These are phyloP conservation scores for Nicotiana paniculata DNA, from an alignment of 257 asterid genomes.

Conservation along the genomic window DNA sequence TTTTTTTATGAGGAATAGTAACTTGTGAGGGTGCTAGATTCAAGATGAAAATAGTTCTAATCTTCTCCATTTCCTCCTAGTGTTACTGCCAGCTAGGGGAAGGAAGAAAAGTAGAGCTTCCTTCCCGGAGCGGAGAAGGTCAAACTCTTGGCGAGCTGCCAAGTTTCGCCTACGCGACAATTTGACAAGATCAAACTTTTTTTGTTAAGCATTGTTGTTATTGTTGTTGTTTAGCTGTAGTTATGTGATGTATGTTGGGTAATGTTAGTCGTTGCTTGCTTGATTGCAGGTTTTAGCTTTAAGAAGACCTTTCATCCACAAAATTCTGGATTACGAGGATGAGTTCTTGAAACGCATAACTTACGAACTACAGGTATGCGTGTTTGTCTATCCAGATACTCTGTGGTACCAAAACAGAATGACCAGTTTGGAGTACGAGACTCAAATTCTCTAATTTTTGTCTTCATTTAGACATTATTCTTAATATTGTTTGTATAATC, in stretches of 20 bases:
- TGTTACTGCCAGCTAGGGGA: too few relatives aligned
- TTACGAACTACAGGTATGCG: conserved; percentile 69
- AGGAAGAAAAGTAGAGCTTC: too few relatives aligned
- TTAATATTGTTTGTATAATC: neutral
- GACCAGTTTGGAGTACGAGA: neutral
- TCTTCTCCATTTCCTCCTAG: too few relatives aligned
- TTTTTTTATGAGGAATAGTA: too few relatives aligned
- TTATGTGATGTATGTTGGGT: neutral
- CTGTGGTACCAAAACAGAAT: neutral
- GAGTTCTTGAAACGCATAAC: conserved; percentile 94
- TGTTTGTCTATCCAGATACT: neutral
- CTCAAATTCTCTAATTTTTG: neutral
- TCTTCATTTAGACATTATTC: neutral
- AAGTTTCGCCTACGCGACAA: too few relatives aligned
- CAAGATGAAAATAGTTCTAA: too few relatives aligned
- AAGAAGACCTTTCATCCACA: conserved; percentile 88
- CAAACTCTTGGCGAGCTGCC: too few relatives aligned
- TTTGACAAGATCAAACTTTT: too few relatives aligned
- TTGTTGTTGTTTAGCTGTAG: neutral
- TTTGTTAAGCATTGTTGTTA: neutral
- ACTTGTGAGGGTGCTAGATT: too few relatives aligned
- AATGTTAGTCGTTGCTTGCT: neutral
- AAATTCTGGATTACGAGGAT: conserved; percentile 86
- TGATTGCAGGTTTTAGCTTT: conserved; percentile 72
- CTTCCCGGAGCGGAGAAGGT: too few relatives aligned